Conservation (phyloP, 2,329 filamentous ascomycete species). For the Lasiodiplodia citricola region DNA sequence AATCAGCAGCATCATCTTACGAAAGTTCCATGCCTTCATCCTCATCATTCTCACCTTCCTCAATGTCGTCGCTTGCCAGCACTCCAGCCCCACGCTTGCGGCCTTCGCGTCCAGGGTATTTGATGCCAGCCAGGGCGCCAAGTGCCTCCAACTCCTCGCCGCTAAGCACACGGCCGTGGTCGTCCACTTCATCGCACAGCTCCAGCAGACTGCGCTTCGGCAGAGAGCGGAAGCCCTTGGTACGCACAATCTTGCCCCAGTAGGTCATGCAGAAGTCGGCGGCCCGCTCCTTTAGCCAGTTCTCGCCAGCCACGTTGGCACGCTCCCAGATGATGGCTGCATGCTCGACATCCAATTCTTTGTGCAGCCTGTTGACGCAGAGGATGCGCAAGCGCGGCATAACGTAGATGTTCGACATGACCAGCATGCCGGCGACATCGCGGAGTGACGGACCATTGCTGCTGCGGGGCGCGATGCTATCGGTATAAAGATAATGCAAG, state of each 20-base stretch:
- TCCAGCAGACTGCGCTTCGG: conserved; percentile 83
- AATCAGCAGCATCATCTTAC: conserved; percentile 37
- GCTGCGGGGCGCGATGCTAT: conserved; percentile 69
- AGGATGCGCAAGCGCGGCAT: conserved; percentile 90
- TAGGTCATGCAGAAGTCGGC: conserved; percentile 89
- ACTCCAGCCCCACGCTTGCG: conserved; percentile 51
- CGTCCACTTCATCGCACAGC: conserved; percentile 90
- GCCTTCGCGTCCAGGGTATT: conserved; percentile 39
- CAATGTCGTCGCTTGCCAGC: conserved; percentile 48
- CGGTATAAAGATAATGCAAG: conserved; percentile 94
- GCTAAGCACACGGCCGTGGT: conserved; percentile 86
- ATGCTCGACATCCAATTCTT: conserved; percentile 92
- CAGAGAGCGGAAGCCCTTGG: conserved; percentile 81
- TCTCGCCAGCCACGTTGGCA: conserved; percentile 85
- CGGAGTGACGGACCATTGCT: conserved; percentile 65
- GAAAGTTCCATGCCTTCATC: conserved; percentile 47
- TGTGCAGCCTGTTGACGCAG: conserved; percentile 86
- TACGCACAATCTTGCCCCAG: conserved; percentile 93
- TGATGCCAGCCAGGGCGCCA: conserved; percentile 58
- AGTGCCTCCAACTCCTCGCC: conserved; percentile 79
- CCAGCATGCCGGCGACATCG: conserved; percentile 90
- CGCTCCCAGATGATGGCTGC: conserved; percentile 97
- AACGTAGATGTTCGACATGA: conserved; percentile 98
- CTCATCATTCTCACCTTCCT: conserved; percentile 50
- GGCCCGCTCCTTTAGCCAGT: conserved; percentile 89